A percentile compares a stretch with the other conserved stretches of the same genome.
Evolutionary conservation across 1,284 basidiomycete genomes (phyloP).

Genomic region (Moniliophthora roreri): DNA sequence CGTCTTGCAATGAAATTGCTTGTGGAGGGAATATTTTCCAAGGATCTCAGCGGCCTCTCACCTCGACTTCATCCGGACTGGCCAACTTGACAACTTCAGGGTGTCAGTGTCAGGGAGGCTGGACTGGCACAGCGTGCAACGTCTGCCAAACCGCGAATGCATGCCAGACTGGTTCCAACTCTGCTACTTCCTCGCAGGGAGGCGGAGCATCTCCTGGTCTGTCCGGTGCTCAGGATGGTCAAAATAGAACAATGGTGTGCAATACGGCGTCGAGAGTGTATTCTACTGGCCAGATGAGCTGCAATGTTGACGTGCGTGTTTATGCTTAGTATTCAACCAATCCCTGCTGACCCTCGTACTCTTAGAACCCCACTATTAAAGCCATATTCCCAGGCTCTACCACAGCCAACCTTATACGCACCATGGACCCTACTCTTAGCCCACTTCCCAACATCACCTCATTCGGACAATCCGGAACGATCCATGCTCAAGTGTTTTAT

Average conservation of each 20-base stretch:
- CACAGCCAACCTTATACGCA: constrained; percentile 76
- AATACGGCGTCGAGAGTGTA: constrained; percentile 60
- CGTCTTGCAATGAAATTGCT: constrained; percentile 64
- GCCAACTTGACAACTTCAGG: constrained; percentile 61
- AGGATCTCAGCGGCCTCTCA: constrained; percentile 54
- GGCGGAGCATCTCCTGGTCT: constrained; percentile 23
- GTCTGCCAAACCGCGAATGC: constrained; percentile 63
- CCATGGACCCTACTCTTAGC: constrained; percentile 64
- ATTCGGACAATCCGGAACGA: constrained; percentile 54
- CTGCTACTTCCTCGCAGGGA: constrained; percentile 36
- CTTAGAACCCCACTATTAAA: constrained; percentile 78
- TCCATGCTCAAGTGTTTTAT: constrained; percentile 81
- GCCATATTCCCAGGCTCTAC: constrained; percentile 67
- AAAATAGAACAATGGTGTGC: constrained; percentile 65
- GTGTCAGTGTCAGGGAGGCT: constrained; percentile 71
- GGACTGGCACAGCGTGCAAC: constrained; percentile 79
- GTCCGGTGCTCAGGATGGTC: constrained; percentile 22
- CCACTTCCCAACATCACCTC: constrained; percentile 66
- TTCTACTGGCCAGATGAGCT: constrained; percentile 72
- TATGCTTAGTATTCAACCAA: constrained; percentile 7
- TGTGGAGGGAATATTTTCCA: constrained; percentile 84
- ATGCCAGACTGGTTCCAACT: constrained; percentile 57
- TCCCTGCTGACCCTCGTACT: constrained; percentile 10
- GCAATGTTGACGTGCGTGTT: constrained; percentile 64
- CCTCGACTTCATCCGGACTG: constrained; percentile 44